phyloP scores from a whole-genome alignment of 345 rosid genomes.

The Nasturtium officinale region DNA sequence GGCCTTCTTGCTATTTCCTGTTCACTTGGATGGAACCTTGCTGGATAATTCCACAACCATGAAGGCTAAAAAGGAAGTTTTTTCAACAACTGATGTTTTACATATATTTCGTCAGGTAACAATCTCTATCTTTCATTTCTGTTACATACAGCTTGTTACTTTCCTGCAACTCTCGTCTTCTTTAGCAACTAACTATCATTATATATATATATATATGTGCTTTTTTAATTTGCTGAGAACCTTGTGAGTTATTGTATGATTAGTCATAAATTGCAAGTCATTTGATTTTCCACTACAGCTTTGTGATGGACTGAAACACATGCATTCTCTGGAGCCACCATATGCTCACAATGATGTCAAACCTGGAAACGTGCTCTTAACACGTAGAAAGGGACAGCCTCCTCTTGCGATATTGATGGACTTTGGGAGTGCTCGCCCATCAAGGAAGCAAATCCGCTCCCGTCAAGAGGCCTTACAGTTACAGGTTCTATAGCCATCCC shows the following conservation, averaged over 20 bases:
- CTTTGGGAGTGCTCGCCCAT: conserved; percentile 92
- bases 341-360: conserved; percentile 99
- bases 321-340: conserved; percentile 92
- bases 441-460: conserved; percentile 82
- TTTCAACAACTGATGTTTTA: conserved; percentile 82
- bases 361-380: conserved; percentile 82
- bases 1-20: conserved; percentile 95
- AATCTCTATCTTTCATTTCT: conserved; percentile 7
- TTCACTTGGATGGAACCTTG: conserved; percentile 94
- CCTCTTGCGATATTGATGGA: conserved; percentile 96
- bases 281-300: conserved; percentile 54
- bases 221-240: not conserved
- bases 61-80: conserved; percentile 87
- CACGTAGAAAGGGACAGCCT: conserved; percentile 75
- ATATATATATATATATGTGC: not conserved
- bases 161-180: conserved; percentile 9
- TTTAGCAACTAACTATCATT: not conserved
- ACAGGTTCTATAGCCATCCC: conserved; percentile 60
- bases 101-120: conserved; percentile 88
- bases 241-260: conserved; percentile 2
- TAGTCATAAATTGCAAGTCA: conserved; percentile 4
- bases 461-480: conserved; percentile 90
- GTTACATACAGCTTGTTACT: not conserved
- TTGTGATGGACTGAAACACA: conserved; percentile 95
- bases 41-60: conserved; percentile 76